Percentiles rank a stretch among this genome's conserved stretches.
These are phyloP conservation scores for Pouteria glomerata DNA, from an alignment of 148 eudicot genomes.

Conservation along the genomic window DNA sequence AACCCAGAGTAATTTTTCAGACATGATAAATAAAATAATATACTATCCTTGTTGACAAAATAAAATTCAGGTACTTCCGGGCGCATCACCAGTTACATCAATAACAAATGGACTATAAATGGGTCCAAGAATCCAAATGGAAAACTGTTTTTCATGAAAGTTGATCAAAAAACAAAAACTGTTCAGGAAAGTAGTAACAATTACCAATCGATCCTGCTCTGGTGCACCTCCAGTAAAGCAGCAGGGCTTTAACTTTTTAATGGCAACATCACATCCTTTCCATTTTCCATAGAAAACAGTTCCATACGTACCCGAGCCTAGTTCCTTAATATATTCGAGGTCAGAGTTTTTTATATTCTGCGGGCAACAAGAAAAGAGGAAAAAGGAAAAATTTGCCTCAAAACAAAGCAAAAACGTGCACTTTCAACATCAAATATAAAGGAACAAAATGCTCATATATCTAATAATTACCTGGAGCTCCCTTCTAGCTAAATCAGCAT, in stretches of 20 bases:
- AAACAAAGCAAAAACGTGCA: background rate
- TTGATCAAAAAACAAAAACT: background rate
- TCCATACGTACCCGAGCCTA: constrained; percentile 59
- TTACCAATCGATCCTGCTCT: constrained; percentile 49
- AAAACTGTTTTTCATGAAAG: background rate
- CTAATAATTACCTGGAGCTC: constrained; percentile 20
- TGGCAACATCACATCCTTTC: constrained; percentile 64
- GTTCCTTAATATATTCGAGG: constrained; percentile 51
- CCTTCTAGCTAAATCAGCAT: constrained; percentile 7
- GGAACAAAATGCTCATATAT: background rate
- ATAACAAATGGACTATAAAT: background rate
- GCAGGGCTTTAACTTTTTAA: constrained; percentile 46
- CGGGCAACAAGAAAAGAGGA: constrained; percentile 1
- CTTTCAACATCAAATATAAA: background rate
- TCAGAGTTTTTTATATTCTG: constrained; percentile 43
- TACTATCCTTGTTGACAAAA: background rate
- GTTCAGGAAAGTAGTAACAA: background rate
- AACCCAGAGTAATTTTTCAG: too few relatives aligned
- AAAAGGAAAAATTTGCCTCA: background rate
- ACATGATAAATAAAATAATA: background rate
- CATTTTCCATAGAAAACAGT: constrained; percentile 62
- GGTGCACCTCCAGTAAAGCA: constrained; percentile 36
- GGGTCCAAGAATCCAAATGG: background rate
- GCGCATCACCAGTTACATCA: background rate
- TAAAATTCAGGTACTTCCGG: background rate